Base-by-base conservation (phyloP, 345 rosid species). In the Bruguiera gymnorhiza region DNA sequence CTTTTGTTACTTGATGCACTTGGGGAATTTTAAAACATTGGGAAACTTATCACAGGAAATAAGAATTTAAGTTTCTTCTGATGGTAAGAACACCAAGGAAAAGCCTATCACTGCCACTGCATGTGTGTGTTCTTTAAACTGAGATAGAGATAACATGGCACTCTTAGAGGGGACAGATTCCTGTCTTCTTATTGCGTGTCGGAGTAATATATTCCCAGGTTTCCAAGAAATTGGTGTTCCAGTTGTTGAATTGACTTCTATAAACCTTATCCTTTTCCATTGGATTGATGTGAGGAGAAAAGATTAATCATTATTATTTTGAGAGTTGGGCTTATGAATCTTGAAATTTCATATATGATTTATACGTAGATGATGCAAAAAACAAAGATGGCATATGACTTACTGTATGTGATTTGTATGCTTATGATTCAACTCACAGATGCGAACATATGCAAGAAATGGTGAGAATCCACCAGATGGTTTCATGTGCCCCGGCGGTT, bases 391-490 rank as follows among this genome's bases (percentile, higher is more conserved):
- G 4, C 18, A 13, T 43, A 43, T 43, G 30, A 23, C 27, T 9
- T 43, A 21, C 29, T 10, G 8, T 2, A 27, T 68, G 19, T 23
- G 8, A 66, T 24, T 36, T 67, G 64, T 18, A 4, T 48, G 3
- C 58, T 27, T 10, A 19, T 61, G 10, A 8, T 52, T 72, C 60
- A 65, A 20, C 50, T 73, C 56, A 58, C 84, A 92, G 99, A 92
- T 95, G 98, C 77, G 97, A 31, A 82, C 83, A 15, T 95, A 63
- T 78, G 98, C 99, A 58, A 92, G 86, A 76, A 87, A 67, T 16
- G 96, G 97, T 3, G 94, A 95, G 83, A 87, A 80, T 76, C 99
- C 98, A 46, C 99, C 98, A 3, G 91, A 88, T 65, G 99, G 99
- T 66, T 95, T 95, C 68, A 95, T 92, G 98, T 95, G 99, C 72